Percentiles rank a stretch among this genome's conserved stretches.
These are phyloP conservation scores for Starmerella lactis-condensi DNA, from an alignment of 805 yeast species.

Conservation along the genomic window DNA sequence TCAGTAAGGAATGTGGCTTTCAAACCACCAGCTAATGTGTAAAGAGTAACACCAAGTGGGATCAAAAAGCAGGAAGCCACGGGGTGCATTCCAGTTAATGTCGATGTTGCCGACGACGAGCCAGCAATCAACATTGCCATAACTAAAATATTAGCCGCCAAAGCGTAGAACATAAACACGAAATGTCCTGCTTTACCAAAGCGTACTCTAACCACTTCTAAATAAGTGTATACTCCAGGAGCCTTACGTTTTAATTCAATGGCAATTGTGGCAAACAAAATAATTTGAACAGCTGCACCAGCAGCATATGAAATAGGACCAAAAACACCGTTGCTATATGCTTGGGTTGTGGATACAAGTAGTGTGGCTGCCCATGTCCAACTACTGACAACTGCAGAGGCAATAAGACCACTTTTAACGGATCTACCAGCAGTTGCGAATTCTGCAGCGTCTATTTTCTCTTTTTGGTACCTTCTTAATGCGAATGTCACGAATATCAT, in stretches of 20 bases:
- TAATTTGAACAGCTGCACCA: conserved; percentile 81
- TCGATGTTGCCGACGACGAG: conserved; percentile 65
- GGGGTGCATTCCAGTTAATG: conserved; percentile 66
- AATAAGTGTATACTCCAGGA: conserved; percentile 79
- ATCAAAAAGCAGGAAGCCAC: conserved; percentile 68
- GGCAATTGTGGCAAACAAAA: conserved; percentile 69
- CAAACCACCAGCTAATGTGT: conserved; percentile 65
- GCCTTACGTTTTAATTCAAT: conserved; percentile 78
- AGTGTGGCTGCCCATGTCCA: conserved; percentile 92
- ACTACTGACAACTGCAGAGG: conserved; percentile 78
- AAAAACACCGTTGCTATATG: conserved; percentile 56
- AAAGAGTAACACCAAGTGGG: conserved; percentile 61
- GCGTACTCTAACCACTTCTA: conserved; percentile 65
- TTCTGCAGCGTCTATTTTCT: conserved; percentile 80
- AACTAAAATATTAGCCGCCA: conserved; percentile 74
- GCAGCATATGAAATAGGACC: conserved; percentile 77
- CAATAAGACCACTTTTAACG: conserved; percentile 66
- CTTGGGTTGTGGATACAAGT: conserved; percentile 57
- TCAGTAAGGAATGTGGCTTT: conserved; percentile 70
- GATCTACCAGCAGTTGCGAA: conserved; percentile 84
- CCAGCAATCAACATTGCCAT: conserved; percentile 86
- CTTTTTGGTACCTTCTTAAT: conserved; percentile 61
- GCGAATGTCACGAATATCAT: conserved; percentile 62
- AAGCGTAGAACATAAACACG: conserved; percentile 47
- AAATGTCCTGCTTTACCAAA: conserved; percentile 63